phyloP scores from a whole-genome alignment of 2,329 filamentous ascomycete species.

The Colletotrichum siamense region DNA sequence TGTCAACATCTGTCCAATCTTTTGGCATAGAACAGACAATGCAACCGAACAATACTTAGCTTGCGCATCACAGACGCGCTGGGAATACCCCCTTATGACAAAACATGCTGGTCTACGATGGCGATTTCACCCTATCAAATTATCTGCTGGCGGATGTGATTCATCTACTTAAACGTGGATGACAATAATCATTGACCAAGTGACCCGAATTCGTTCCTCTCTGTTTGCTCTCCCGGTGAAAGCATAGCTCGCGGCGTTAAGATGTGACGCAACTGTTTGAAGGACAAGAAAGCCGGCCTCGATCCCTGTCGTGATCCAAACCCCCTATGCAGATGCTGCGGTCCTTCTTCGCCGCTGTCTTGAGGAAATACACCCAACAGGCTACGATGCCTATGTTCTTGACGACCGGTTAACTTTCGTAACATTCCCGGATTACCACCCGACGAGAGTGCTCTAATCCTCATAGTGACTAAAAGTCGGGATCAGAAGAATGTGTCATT shows the following conservation, averaged over 20 bases:
- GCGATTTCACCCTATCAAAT: fast-evolving
- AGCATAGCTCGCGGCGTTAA: background rate
- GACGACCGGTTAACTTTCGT: background rate
- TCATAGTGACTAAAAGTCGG: too few species aligned
- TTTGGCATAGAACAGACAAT: too few species aligned
- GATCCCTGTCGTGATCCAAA: background rate
- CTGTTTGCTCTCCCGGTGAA: too few species aligned
- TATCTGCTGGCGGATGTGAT: background rate
- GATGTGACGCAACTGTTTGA: background rate
- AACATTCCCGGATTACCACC: background rate
- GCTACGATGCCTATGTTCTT: background rate
- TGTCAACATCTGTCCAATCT: too few species aligned
- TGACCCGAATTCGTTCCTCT: too few species aligned
- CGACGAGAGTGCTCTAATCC: background rate
- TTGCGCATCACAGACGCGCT: too few species aligned
- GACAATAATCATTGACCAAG: background rate
- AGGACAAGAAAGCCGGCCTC: background rate
- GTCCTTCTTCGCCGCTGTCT: fast-evolving
- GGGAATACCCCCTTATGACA: fast-evolving
- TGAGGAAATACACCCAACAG: background rate
- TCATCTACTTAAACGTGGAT: fast-evolving
- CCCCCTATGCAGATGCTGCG: too few species aligned
- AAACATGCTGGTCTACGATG: fast-evolving
- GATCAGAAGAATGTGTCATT: too few species aligned
- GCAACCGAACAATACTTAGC: too few species aligned